phyloP scores from a whole-genome alignment of 805 yeast genomes.

The Metschnikowia chrysomelidarum region DNA sequence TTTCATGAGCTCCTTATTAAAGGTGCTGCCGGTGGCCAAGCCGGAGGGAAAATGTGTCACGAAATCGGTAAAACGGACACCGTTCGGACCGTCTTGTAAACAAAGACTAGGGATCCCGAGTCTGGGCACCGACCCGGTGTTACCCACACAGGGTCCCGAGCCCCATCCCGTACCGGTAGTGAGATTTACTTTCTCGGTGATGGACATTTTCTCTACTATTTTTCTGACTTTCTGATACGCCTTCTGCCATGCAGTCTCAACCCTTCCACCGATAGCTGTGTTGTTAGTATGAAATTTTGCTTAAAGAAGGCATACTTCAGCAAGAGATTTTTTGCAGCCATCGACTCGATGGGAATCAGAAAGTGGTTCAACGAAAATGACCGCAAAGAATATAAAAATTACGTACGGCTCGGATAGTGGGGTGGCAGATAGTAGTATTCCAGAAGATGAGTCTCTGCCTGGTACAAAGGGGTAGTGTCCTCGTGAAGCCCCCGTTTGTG shows the following conservation, averaged over 20 bases:
- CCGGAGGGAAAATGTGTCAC: slow-evolving; percentile 60
- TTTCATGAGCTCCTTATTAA: slow-evolving; percentile 50
- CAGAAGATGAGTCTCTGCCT: slow-evolving; percentile 28
- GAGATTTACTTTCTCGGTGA: slow-evolving; percentile 57
- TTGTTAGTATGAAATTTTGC: slow-evolving; percentile 2
- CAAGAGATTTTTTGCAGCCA: not conserved
- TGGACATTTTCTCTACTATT: slow-evolving; percentile 54
- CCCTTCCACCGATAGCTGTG: slow-evolving; percentile 44
- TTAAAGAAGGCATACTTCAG: not conserved
- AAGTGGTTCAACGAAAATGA: not conserved
- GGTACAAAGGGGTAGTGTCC: slow-evolving; percentile 28
- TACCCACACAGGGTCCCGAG: slow-evolving; percentile 60
- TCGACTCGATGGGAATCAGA: not conserved
- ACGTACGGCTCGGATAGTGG: slow-evolving; percentile 41
- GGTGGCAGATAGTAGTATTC: slow-evolving; percentile 29
- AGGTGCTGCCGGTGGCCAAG: slow-evolving; percentile 56
- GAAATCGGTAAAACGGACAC: slow-evolving; percentile 56
- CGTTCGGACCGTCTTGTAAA: slow-evolving; percentile 63
- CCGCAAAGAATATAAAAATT: not conserved
- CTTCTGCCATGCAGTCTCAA: slow-evolving; percentile 52
- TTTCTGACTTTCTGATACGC: slow-evolving; percentile 57
- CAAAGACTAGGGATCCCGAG: slow-evolving; percentile 54
- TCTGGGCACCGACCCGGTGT: slow-evolving; percentile 57
- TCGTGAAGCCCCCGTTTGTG: slow-evolving; percentile 28
- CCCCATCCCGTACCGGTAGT: slow-evolving; percentile 68